Percentiles rank a stretch among this genome's conserved stretches.
phyloP scores from a whole-genome alignment of 2,329 filamentous ascomycete species.

The Leptographium galeiforme region DNA sequence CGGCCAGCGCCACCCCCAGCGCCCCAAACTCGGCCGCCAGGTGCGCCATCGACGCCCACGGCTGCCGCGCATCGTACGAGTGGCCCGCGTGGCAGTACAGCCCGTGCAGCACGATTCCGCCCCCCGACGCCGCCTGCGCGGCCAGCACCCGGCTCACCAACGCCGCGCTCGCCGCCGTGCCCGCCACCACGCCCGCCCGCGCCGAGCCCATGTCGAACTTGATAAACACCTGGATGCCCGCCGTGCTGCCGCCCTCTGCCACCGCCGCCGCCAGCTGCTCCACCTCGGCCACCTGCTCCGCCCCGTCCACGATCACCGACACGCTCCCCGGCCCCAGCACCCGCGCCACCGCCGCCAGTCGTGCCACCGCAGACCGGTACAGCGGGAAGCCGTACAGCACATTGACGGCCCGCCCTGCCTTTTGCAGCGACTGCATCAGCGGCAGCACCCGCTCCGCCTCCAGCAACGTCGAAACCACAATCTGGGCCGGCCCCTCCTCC shows the following conservation, averaged over 20 bases:
- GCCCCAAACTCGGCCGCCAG: slow-evolving; percentile 47
- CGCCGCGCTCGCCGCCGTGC: slow-evolving; percentile 28
- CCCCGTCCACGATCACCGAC: slow-evolving; percentile 57
- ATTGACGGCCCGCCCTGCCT: slow-evolving; percentile 41
- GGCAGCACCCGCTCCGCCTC: slow-evolving; percentile 57
- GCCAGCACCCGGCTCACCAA: slow-evolving; percentile 34
- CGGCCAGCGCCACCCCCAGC: slow-evolving; percentile 30
- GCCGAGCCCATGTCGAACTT: slow-evolving; percentile 65
- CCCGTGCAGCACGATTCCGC: slow-evolving; percentile 36
- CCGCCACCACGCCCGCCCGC: slow-evolving; percentile 51
- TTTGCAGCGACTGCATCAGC: slow-evolving; percentile 44
- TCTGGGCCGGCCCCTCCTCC: slow-evolving; percentile 29
- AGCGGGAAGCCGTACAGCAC: slow-evolving; percentile 63
- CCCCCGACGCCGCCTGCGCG: slow-evolving; percentile 19
- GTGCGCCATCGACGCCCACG: slow-evolving; percentile 41
- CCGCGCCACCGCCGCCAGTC: slow-evolving; percentile 43
- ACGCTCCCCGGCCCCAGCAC: slow-evolving; percentile 42
- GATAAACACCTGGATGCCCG: slow-evolving; percentile 44
- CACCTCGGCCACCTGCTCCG: slow-evolving; percentile 38
- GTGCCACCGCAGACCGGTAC: slow-evolving; percentile 42
- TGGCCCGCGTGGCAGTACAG: slow-evolving; percentile 64
- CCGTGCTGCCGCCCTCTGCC: slow-evolving; percentile 10
- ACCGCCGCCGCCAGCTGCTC: slow-evolving; percentile 3
- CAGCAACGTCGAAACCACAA: slow-evolving; percentile 61
- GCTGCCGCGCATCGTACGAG: slow-evolving; percentile 48